Percentiles rank a stretch among this genome's conserved stretches.
These are phyloP conservation scores for Botryotinia narcissicola DNA, from an alignment of 2,329 filamentous ascomycete genomes.

Conservation along the genomic window DNA sequence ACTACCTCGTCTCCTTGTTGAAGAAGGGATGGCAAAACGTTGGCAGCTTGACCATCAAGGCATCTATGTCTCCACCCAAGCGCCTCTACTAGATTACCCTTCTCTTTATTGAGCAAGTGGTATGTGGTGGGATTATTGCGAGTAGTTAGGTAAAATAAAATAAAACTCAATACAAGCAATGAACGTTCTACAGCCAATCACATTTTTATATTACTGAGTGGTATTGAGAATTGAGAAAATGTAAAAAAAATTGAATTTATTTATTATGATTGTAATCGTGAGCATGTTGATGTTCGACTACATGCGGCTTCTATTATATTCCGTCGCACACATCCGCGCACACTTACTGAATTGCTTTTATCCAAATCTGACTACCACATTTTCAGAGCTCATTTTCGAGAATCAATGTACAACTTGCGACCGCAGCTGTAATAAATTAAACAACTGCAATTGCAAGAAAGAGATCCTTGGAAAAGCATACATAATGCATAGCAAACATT, in stretches of 20 bases:
- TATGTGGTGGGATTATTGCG: conserved; percentile 27
- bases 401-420: background rate
- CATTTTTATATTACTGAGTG: background rate
- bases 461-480: background rate
- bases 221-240: background rate
- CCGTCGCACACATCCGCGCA: background rate
- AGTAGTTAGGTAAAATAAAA: conserved; percentile 31
- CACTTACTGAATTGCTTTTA: too few relatives aligned
- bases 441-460: background rate
- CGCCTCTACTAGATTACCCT: conserved; percentile 76
- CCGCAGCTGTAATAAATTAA: background rate
- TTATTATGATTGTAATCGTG: background rate
- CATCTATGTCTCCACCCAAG: conserved; percentile 98
- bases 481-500: background rate
- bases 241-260: too few relatives aligned
- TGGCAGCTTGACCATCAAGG: conserved; percentile 99
- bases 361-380: background rate
- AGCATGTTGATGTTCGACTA: background rate
- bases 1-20: conserved; percentile 98
- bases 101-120: conserved; percentile 36
- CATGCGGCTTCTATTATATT: background rate
- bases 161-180: conserved; percentile 29
- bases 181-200: conserved; percentile 1
- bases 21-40: conserved; percentile 99
- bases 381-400: background rate